phyloP scores from a whole-genome alignment of 176 grass and related monocot genomes.

The Zizania latifolia region DNA sequence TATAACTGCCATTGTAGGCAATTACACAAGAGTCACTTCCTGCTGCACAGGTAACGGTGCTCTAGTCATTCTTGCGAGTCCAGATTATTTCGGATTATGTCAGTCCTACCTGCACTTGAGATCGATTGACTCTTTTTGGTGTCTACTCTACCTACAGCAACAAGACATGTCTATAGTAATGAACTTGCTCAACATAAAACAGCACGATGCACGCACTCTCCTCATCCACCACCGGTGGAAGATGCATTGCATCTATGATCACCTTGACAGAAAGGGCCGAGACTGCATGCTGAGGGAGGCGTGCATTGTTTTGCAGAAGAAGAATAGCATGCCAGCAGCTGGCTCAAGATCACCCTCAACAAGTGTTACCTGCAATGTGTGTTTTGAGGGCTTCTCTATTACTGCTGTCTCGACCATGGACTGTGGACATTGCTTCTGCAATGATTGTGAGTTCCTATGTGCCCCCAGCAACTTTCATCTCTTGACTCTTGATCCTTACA shows the following conservation, averaged over 20 bases:
- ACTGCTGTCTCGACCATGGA: conserved; percentile 28
- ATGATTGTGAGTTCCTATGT: conserved; percentile 23
- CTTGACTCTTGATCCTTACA: conserved; percentile 11
- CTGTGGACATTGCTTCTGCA: conserved; percentile 35
- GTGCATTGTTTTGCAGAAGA: not conserved
- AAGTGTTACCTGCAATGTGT: conserved; percentile 21
- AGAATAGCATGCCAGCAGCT: too few species aligned
- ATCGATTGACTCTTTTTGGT: too few species aligned
- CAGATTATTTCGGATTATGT: not conserved
- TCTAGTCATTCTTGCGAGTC: not conserved
- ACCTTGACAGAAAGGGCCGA: conserved; percentile 38
- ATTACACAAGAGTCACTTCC: conserved; percentile 32
- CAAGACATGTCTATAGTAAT: conserved; percentile 37
- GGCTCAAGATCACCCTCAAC: too few species aligned
- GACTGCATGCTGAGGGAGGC: conserved; percentile 41
- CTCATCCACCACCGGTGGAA: conserved; percentile 55
- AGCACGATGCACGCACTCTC: conserved; percentile 42
- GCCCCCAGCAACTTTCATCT: not conserved
- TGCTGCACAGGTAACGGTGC: conserved; percentile 6
- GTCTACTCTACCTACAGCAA: conserved; percentile 25
- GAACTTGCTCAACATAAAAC: conserved; percentile 48
- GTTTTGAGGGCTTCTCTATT: conserved; percentile 27
- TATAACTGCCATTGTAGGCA: conserved; percentile 27
- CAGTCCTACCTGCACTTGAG: too few species aligned
- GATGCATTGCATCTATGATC: conserved; percentile 35